Base-by-base conservation (phyloP, 2,329 filamentous ascomycete genomes). In the Xylariaceae sp. region DNA sequence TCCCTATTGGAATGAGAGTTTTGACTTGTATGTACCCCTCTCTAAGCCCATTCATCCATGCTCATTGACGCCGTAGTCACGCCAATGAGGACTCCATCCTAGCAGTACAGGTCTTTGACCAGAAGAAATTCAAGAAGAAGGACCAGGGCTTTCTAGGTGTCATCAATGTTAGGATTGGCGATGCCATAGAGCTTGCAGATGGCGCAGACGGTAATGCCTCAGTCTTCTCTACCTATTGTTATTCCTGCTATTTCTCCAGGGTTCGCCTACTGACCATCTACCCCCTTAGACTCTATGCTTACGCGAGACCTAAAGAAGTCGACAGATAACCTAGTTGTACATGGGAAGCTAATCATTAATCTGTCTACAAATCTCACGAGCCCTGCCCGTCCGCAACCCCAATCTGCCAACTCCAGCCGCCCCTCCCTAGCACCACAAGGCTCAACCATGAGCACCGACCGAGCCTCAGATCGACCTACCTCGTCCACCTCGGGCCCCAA, bases 61-160 rank as follows among this genome's bases (percentile, higher is more conserved):
- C 59, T 55, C 54, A 57, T 42, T 45, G 34, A 37, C 42, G 19
- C 27, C 59, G 47, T 65, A 97, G 93, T 75, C 81, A 80, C 65
- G 92, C 89, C 49, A 93, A 85, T 50, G 93, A 98, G 66, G 92
- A 95, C 62, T 95, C 91, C 67, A 96, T 98, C 62, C 77, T 98
- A 38, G 93, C 93, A 6, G 91, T 98, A 37, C 93, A 98, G 66
- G 95, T 98, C 44, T 98, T 98, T 65, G 93, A 98, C 69, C 93
- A 98, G 71, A 96, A 96, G 76, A 98, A 98, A 73, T 98, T 98
- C 74, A 98, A 98, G 78, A 98, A 98, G 82, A 98, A 97, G 89
- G 93, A 98, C 60, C 93, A 98, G 67, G 93, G 93, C 7, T 98
- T 98, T 64, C 77, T 98, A 6, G 93, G 93, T 47, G 93, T 98